Evolutionary conservation across 1,284 basidiomycete species (phyloP).

Genomic region (Heterobasidion occidentale): DNA sequence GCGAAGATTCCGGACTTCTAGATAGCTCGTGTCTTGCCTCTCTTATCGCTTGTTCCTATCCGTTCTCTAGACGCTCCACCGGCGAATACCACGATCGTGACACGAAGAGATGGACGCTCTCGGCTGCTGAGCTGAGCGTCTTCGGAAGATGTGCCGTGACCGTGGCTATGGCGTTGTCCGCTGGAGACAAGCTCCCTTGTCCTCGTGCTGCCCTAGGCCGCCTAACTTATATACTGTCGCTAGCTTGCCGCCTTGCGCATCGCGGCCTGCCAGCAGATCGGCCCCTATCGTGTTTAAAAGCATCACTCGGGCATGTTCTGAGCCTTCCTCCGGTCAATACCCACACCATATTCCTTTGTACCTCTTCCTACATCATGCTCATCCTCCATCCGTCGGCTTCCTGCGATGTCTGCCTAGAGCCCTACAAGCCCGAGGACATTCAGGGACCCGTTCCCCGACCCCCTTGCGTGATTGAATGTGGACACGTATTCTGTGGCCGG

Average conservation of each 20-base stretch:
- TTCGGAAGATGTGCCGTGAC: not conserved
- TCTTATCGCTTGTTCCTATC: not conserved
- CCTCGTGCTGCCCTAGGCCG: not conserved
- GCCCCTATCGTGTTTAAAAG: not conserved
- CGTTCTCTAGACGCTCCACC: not conserved
- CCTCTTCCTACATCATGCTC: conserved; percentile 30
- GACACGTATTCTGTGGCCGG: conserved; percentile 43
- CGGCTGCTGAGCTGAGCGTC: not conserved
- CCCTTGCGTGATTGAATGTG: conserved; percentile 41
- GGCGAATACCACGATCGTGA: not conserved
- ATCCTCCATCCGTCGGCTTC: conserved; percentile 35
- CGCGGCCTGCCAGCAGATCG: not conserved
- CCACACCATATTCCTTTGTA: conserved; percentile 4
- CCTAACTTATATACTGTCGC: not conserved
- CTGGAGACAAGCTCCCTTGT: not conserved
- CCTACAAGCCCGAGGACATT: conserved; percentile 22
- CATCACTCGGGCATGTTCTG: not conserved
- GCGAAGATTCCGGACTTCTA: not conserved
- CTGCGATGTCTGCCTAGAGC: conserved; percentile 48
- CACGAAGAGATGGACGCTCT: not conserved
- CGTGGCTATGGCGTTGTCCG: too few relatives aligned
- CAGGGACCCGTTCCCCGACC: conserved; percentile 23
- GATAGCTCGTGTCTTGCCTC: not conserved
- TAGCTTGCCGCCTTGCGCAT: not conserved
- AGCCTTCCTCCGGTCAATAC: not conserved